Evolutionary conservation across 2,329 filamentous ascomycete species (phyloP), one percentile per base, ranked within the genome.

Genomic region (Pleoardoris graminearum): DNA sequence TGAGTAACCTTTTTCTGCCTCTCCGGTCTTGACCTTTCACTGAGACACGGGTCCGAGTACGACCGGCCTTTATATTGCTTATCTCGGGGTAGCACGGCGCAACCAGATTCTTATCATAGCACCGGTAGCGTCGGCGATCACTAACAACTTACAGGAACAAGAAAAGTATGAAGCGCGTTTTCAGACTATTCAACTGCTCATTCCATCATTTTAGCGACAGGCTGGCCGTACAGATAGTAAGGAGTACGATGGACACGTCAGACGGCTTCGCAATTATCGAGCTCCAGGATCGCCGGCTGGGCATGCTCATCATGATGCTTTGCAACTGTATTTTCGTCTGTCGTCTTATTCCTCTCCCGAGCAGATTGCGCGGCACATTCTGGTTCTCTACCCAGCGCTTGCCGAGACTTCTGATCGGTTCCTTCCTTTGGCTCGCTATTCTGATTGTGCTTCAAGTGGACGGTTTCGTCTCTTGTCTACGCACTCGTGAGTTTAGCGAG

Each of bases 171-270:
- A 41, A 37, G n/a, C 70, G 69, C 55, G 76, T 89, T 19, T 87
- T 90, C 66, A 79, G 88, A 4, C 74, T 91, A 44, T 91, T 89
- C 70, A 89, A 87, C 67, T 77, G 90, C 2, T 83, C 87, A 1
- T 92, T 92, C 65, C 89, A 91, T 71, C 88, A 91, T 73, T 91
- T 91, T 60, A 81, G 85, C 55, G 85, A 91, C 63, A 73, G 74
- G 3, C 71, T 85, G 16, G 88, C 86, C 0, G 74, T 69, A 22
- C 77, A 78, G 7, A 86, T 90, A 25, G 68, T 92, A 27, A 77
- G 77, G 47, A 85, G 88, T 66, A 87, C 86, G 0, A 70, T 90
- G 32, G 77, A 83, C 60, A 88, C 82, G 0, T 81, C 83, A 47
- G 81, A 88, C 55, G 87, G 83, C 0, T 86, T 90, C 61, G 86